Conservation (phyloP, 31 red algal genomes). For the Asparagopsis taxiformis region DNA sequence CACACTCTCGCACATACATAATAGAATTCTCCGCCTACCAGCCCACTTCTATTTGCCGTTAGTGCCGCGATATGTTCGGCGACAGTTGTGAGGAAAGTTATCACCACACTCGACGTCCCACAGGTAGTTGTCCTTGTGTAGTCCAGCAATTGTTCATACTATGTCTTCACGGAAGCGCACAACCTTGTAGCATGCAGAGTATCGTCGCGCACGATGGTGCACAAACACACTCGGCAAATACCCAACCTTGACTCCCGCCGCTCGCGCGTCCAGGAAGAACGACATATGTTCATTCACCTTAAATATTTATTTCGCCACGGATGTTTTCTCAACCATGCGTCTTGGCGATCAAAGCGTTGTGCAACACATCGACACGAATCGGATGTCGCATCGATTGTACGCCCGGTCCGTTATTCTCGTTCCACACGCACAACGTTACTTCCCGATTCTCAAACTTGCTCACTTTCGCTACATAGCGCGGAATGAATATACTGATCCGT, state of each 20-base stretch:
- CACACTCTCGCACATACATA: slow-evolving; percentile 8
- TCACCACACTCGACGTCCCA: slow-evolving; percentile 67
- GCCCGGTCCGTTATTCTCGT: slow-evolving; percentile 68
- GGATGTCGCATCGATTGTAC: slow-evolving; percentile 51
- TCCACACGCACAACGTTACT: slow-evolving; percentile 74
- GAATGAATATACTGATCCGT: slow-evolving; percentile 60
- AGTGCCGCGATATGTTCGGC: slow-evolving; percentile 39
- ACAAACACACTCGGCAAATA: slow-evolving; percentile 73
- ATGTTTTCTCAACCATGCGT: slow-evolving; percentile 24
- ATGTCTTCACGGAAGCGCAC: slow-evolving; percentile 70
- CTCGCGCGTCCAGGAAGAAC: slow-evolving; percentile 57
- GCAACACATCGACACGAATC: slow-evolving; percentile 69
- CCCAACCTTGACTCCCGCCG: slow-evolving; percentile 51
- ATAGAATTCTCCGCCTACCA: background rate
- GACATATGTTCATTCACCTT: slow-evolving; percentile 81
- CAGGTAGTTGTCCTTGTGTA: slow-evolving; percentile 60
- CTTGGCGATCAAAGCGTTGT: slow-evolving; percentile 68
- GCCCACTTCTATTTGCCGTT: slow-evolving; percentile 2
- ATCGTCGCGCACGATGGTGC: slow-evolving; percentile 56
- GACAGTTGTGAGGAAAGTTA: slow-evolving; percentile 47
- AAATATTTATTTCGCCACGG: slow-evolving; percentile 58
- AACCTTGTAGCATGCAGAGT: slow-evolving; percentile 57
- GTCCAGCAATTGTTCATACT: slow-evolving; percentile 48
- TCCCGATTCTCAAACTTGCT: slow-evolving; percentile 60
- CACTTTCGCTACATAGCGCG: slow-evolving; percentile 62